Base-by-base conservation (phyloP, 2,329 filamentous ascomycete species). In the Hirsutella rhossiliensis region DNA sequence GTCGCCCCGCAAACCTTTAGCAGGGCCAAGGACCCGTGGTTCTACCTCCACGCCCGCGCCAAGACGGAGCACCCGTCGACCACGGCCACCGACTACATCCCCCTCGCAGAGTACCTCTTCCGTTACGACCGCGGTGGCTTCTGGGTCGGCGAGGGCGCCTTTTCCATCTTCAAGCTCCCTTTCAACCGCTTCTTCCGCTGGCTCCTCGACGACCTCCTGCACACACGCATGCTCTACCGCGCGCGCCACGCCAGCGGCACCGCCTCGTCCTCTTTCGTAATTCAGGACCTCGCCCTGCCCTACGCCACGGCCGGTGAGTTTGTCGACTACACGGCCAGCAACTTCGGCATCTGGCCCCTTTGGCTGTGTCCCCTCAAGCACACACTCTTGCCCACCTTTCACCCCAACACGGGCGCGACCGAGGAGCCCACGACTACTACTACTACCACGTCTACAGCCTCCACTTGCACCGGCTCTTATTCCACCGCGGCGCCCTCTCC, bases 121-220 rank as follows among this genome's bases (percentile, higher is more conserved):
- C 75, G 82, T 42, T 87, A 87, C 64, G 82, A 87, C 61, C 75
- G 82, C 38, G 82, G 80, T 43, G 80, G 78, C 13, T 87, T 87
- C 69, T 87, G 82, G 82, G 80, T 84, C 32, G 82, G 79, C 38
- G 64, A 66, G 7, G 73, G 74, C 13, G 80, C 78, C 3, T 86
- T 83, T 59, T 67, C 71, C 36, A 86, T 85, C 66, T 85, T 84
- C 68, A 61, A 60, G 39, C 72, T 79, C 3, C 82, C 82, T 6
- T 85, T 85, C 62, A 83, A 71, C 52, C 66, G 67, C 45, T 70
- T 75, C 58, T 82, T 78, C 38, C 75, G 82, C 48, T 81, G 77
- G 74, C 73, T 80, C 54, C 70, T 86, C 40, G 79, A 87, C 63
- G 78, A 83, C 63, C 85, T 86, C 55, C 60, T 83, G 51, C 80